Evolutionary conservation across 2,329 filamentous ascomycete genomes (phyloP).

Genomic region (Dothistroma septosporum): DNA sequence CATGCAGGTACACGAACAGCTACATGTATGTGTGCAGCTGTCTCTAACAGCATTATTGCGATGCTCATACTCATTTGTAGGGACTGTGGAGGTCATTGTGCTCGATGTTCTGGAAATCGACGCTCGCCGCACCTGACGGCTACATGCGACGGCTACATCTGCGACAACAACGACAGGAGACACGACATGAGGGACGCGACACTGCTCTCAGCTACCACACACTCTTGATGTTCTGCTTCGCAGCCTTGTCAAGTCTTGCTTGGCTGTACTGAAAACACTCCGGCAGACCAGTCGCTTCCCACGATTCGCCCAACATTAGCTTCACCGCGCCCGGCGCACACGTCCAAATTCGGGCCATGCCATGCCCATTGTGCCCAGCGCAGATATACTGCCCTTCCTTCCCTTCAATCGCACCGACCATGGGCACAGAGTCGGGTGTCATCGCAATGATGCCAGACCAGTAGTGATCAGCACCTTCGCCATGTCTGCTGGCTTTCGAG

Average conservation of each 20-base stretch:
- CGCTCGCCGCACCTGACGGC: no score
- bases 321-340: constrained; percentile 45
- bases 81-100: no score
- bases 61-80: no score
- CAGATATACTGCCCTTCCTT: constrained; percentile 47
- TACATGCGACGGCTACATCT: no score
- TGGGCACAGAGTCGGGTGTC: constrained; percentile 45
- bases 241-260: constrained; percentile 14
- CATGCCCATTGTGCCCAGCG: constrained; percentile 50
- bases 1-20: background rate
- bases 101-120: no score
- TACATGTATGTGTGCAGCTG: background rate
- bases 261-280: constrained; percentile 24
- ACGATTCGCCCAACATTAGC: constrained; percentile 35
- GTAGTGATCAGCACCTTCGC: constrained; percentile 44
- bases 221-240: constrained; percentile 15
- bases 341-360: constrained; percentile 47
- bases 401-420: constrained; percentile 42
- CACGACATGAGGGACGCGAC: no score
- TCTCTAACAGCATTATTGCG: no score
- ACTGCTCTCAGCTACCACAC: constrained; percentile 14
- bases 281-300: constrained; percentile 22
- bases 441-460: constrained; percentile 50
- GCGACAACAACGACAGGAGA: no score
- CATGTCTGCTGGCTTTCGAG: constrained; percentile 29